Percentiles rank a stretch among this genome's conserved stretches.
These are phyloP conservation scores for Ajuga reptans DNA, from an alignment of 305 asterid species.

Conservation along the genomic window DNA sequence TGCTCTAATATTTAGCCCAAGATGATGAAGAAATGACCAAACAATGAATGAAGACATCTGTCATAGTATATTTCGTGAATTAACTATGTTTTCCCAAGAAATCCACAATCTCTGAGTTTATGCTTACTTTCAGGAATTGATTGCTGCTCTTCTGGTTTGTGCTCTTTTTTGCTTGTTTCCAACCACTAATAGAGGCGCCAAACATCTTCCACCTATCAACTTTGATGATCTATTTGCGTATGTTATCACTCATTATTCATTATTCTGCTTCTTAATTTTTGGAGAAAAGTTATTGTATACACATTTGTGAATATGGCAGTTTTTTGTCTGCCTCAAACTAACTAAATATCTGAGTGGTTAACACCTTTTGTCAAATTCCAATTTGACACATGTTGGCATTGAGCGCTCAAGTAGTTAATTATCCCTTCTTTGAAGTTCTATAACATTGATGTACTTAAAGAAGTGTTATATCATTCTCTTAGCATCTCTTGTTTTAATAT, in stretches of 20 bases:
- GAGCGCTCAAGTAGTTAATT: background rate
- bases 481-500: background rate
- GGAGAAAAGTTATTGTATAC: background rate
- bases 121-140: constrained; percentile 60
- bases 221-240: constrained; percentile 69
- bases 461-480: background rate
- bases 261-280: background rate
- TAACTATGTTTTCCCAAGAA: too few relatives aligned
- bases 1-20: background rate
- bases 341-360: background rate
- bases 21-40: background rate
- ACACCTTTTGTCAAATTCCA: background rate
- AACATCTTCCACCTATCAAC: constrained; percentile 66
- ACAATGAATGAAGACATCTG: background rate
- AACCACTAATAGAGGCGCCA: constrained; percentile 49
- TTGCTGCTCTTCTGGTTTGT: constrained; percentile 76
- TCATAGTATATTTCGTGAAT: too few relatives aligned
- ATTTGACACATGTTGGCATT: background rate
- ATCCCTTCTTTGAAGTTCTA: background rate
- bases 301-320: background rate
- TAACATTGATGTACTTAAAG: background rate
- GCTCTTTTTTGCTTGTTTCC: constrained; percentile 84
- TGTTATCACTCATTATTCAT: constrained; percentile 27
- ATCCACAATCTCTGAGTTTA: background rate
- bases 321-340: background rate